Evolutionary conservation across 208 protist genomes (phyloP), one percentile per base, ranked within the genome.

Genomic region (Hexamita inflata): DNA sequence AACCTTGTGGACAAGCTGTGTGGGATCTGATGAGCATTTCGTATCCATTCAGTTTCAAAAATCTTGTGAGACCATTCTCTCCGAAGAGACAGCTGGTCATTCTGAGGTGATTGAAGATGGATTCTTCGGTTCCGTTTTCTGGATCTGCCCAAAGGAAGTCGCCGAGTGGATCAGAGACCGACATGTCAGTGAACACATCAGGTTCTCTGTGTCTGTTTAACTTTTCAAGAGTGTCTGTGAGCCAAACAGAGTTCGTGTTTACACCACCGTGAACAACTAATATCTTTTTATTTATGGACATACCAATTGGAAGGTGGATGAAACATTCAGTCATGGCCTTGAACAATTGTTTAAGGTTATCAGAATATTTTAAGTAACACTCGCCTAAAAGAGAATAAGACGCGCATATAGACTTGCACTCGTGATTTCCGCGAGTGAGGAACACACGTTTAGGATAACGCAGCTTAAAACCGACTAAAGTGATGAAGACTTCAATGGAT

Each of bases 381-480:
- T 76, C 73, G 34, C 2, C 13, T 2, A 35, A 11, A 74, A 94
- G 92, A 24, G 85, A 86, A 78, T 95, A 94, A 34, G 30, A 64
- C 11, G 7, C 19, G 60, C 68, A 64, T 4, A 78, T 68, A 32
- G 38, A 24, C 53, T 53, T 32, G 53, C 39, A 65, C 53, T 83
- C 81, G 40, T 83, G 81, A 53, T 83, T 83, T n/a, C 81, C 81
- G 24, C 81, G 57, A 15, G 79, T 13, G 26, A 83, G 38, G 53
- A 59, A 77, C 32, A 83, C 35, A 41, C 41, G 41, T 4, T 58
- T 30, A n/a, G 80, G 80, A 39, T 59, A 53, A 0, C 0, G 45
- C 0, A 83, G 1, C 65, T 81, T 83, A 0, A 78, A 34, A 0
- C 32, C 41, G 1, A 78, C 70, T 11, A 83, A 35, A 28, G 58